A percentile compares a stretch with the other conserved stretches of the same genome.
These are phyloP conservation scores for Oryza rufipogon DNA, from an alignment of 176 grass and related monocot species.

Conservation along the genomic window DNA sequence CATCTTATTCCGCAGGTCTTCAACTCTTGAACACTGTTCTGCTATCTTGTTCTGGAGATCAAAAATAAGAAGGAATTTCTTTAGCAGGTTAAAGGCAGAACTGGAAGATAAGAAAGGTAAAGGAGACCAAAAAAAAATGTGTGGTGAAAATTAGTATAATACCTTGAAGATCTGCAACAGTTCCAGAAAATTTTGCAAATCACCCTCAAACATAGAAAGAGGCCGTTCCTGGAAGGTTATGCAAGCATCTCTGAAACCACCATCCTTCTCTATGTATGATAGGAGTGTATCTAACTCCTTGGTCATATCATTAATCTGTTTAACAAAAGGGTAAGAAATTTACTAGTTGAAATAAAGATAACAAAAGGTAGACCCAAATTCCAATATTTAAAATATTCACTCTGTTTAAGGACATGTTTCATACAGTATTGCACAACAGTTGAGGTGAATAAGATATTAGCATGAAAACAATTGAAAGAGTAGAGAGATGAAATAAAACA, in stretches of 20 bases:
- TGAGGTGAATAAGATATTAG: conserved; percentile 9
- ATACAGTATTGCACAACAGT: background rate
- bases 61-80: conserved; percentile 39
- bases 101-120: background rate
- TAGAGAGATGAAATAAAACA: conserved; percentile 27
- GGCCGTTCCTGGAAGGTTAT: conserved; percentile 70
- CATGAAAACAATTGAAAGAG: conserved; percentile 12
- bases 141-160: conserved; percentile 8
- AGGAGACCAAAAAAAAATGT: background rate
- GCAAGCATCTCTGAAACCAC: conserved; percentile 80
- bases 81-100: conserved; percentile 27
- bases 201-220: conserved; percentile 63
- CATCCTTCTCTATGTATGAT: conserved; percentile 76
- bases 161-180: conserved; percentile 79
- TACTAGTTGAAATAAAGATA: conserved; percentile 16
- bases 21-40: conserved; percentile 69
- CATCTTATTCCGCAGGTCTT: conserved; percentile 87
- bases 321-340: conserved; percentile 25
- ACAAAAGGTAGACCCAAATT: conserved; percentile 21
- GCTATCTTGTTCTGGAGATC: conserved; percentile 65
- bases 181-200: conserved; percentile 64
- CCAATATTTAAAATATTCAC: conserved; percentile 31
- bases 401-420: conserved; percentile 28
- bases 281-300: conserved; percentile 80
- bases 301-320: conserved; percentile 80